phyloP scores from a whole-genome alignment of 2,329 filamentous ascomycete species.

The Fusarium buxicola region DNA sequence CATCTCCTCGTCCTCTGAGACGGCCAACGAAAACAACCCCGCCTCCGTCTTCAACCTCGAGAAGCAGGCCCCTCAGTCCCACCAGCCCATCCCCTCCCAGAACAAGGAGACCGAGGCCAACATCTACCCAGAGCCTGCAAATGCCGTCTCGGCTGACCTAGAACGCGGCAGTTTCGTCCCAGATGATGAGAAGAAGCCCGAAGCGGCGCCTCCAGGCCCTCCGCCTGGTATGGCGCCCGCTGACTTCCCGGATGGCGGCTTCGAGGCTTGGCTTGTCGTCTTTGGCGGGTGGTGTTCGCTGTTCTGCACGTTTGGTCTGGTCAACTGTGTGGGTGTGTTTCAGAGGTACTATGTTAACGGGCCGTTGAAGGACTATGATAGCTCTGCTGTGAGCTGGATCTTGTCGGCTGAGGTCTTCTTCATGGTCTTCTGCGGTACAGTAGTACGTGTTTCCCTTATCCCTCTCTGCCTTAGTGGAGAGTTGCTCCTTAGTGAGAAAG shows the following conservation, averaged over 20 bases:
- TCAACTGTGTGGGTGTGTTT: constrained; percentile 65
- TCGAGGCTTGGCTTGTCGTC: constrained; percentile 68
- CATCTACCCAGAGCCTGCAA: constrained; percentile 45
- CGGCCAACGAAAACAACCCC: constrained; percentile 37
- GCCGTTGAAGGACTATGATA: constrained; percentile 59
- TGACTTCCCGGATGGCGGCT: constrained; percentile 71
- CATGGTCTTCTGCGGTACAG: constrained; percentile 61
- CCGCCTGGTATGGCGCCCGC: constrained; percentile 55
- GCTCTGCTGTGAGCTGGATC: constrained; percentile 70
- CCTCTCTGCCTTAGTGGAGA: too few relatives aligned
- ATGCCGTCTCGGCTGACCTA: constrained; percentile 46
- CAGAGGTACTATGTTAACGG: constrained; percentile 67
- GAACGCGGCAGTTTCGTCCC: constrained; percentile 27
- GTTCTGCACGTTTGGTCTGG: constrained; percentile 59
- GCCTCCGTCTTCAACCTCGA: constrained; percentile 16
- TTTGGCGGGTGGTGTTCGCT: constrained; percentile 57
- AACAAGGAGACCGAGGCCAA: constrained; percentile 29
- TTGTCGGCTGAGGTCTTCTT: constrained; percentile 64
- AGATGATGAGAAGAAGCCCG: constrained; percentile 25
- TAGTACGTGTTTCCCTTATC: constrained; percentile 52
- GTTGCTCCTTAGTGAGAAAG: neutral
- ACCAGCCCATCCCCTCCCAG: constrained; percentile 17
- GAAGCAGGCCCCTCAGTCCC: constrained; percentile 19
- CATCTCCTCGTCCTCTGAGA: constrained; percentile 44
- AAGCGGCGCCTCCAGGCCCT: constrained; percentile 27